Percentiles rank a stretch among this genome's conserved stretches.
These are phyloP conservation scores for Phyllostachys edulis DNA, from an alignment of 176 grass and related monocot genomes.

Conservation along the genomic window DNA sequence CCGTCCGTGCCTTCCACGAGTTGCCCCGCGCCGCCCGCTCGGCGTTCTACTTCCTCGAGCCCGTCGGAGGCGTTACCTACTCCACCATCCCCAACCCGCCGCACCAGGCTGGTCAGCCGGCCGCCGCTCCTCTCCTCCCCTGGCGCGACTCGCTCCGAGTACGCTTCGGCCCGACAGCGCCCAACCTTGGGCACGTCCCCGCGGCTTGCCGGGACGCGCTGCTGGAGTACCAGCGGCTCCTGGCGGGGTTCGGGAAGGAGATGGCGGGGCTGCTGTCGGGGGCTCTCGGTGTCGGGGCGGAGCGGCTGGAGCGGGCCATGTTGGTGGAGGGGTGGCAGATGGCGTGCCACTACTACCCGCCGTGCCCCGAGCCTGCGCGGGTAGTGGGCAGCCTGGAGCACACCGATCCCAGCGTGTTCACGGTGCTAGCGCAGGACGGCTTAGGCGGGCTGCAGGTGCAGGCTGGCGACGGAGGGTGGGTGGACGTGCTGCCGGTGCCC, in stretches of 20 bases:
- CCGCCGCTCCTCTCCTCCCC: not conserved
- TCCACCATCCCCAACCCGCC: conserved; percentile 34
- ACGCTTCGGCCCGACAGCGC: conserved; percentile 15
- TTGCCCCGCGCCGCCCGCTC: conserved; percentile 18
- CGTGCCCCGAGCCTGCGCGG: conserved; percentile 42
- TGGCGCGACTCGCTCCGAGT: conserved; percentile 46
- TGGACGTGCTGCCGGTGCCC: conserved; percentile 32
- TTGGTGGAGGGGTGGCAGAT: conserved; percentile 33
- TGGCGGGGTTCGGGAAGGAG: conserved; percentile 19
- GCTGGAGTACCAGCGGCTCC: conserved; percentile 23
- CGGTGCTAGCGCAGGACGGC: conserved; percentile 36
- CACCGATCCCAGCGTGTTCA: conserved; percentile 51
- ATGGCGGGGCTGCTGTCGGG: conserved; percentile 40
- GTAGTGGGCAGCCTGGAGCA: conserved; percentile 34
- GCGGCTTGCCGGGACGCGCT: conserved; percentile 24
- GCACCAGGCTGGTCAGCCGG: not conserved
- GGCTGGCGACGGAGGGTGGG: conserved; percentile 9
- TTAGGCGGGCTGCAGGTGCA: conserved; percentile 47
- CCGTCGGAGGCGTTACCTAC: conserved; percentile 28
- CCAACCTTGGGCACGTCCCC: conserved; percentile 30
- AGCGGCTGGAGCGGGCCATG: conserved; percentile 35
- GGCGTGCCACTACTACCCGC: conserved; percentile 64
- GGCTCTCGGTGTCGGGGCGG: conserved; percentile 35
- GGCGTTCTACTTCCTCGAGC: conserved; percentile 24
- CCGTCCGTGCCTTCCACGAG: conserved; percentile 48